A percentile compares a stretch with the other conserved stretches of the same genome.
These are phyloP conservation scores for Dactylellina parvicollis DNA, from an alignment of 2,329 filamentous ascomycete genomes.

Conservation along the genomic window DNA sequence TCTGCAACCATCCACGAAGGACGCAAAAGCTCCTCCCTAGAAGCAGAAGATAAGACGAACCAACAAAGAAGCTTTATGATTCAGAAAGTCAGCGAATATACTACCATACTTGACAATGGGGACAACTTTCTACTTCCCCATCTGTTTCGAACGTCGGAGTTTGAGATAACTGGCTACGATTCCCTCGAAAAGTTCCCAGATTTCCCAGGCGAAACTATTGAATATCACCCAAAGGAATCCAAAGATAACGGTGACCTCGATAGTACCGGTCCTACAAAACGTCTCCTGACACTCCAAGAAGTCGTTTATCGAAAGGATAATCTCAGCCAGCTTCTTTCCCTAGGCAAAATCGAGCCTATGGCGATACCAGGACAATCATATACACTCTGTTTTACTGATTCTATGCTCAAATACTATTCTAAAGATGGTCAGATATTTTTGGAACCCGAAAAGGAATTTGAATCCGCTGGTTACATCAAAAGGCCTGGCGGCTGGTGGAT, in stretches of 20 bases:
- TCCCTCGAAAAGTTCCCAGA: background rate
- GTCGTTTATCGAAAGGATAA: background rate
- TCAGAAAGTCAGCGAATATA: no score
- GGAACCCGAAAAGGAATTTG: background rate
- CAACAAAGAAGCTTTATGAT: no score
- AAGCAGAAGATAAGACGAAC: no score
- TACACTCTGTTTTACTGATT: background rate
- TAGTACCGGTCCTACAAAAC: conserved; percentile 1
- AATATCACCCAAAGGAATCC: background rate
- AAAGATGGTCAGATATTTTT: background rate
- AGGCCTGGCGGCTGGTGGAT: background rate
- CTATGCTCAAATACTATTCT: background rate
- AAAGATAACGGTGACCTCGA: no score
- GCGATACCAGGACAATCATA: background rate
- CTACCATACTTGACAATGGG: no score
- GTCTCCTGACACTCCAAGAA: background rate
- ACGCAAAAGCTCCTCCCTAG: no score
- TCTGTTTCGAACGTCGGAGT: no score
- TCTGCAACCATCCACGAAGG: no score
- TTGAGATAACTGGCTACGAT: background rate
- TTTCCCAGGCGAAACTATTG: background rate
- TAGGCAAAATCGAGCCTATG: background rate
- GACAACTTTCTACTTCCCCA: no score
- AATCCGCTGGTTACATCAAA: background rate
- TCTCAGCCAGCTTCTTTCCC: background rate